Evolutionary conservation across 768 basidiomycete genomes (phyloP).

Genomic region (Cubamyces lactineus): DNA sequence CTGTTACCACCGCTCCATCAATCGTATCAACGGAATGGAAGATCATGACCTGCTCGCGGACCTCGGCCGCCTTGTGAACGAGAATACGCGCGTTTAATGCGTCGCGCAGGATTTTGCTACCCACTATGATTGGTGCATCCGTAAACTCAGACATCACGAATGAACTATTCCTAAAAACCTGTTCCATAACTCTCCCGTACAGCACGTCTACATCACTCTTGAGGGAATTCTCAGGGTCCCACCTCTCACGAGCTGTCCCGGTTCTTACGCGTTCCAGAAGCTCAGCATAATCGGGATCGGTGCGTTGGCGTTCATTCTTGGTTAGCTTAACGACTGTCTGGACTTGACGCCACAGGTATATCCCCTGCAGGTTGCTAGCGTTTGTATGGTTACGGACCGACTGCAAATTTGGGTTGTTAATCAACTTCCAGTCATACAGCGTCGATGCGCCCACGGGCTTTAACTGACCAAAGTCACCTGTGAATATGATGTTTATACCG

Average conservation of each 20-base stretch:
- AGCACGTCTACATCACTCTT: neutral
- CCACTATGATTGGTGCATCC: conserved; percentile 3
- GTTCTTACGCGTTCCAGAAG: neutral
- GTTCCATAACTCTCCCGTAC: neutral
- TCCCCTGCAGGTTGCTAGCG: neutral
- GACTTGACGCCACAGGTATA: neutral
- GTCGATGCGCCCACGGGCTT: conserved; percentile 29
- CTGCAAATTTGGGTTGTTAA: neutral
- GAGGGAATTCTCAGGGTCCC: neutral
- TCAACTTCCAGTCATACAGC: conserved; percentile 24
- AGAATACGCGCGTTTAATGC: neutral
- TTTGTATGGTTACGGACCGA: neutral
- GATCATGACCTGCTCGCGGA: too few relatives aligned
- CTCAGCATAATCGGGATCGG: neutral
- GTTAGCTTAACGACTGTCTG: neutral
- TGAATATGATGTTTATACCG: conserved; percentile 38
- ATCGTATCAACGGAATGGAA: neutral
- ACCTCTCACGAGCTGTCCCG: neutral
- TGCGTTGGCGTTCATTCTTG: neutral
- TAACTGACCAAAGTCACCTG: conserved; percentile 37
- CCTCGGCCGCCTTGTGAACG: neutral
- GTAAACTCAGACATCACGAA: neutral
- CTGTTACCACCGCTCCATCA: fast-evolving
- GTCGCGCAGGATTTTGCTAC: neutral
- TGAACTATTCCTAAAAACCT: neutral